phyloP scores from a whole-genome alignment of 441 rosid genomes.

The Theobroma grandiflorum region DNA sequence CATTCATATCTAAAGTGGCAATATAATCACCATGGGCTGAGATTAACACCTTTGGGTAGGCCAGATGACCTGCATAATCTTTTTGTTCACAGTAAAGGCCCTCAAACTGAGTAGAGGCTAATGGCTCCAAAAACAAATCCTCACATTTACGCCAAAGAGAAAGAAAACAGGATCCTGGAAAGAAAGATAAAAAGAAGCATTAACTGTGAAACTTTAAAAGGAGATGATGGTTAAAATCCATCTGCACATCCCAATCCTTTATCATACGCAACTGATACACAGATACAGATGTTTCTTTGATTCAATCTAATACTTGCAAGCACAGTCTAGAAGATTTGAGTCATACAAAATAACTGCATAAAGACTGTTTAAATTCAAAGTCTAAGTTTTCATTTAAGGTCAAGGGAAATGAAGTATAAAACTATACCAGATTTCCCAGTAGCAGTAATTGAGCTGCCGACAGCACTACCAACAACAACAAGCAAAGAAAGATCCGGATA shows the following conservation, averaged over 20 bases:
- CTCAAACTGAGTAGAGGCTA: slow-evolving; percentile 70
- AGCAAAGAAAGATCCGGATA: slow-evolving; percentile 67
- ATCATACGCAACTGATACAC: background rate
- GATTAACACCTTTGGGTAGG: slow-evolving; percentile 78
- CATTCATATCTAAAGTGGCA: slow-evolving; percentile 77
- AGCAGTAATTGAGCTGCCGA: slow-evolving; percentile 44
- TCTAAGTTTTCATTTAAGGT: slow-evolving; percentile 26
- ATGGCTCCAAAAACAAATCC: slow-evolving; percentile 59
- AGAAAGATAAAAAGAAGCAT: slow-evolving; percentile 24
- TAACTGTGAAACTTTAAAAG: background rate
- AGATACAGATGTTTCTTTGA: background rate
- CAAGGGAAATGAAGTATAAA: slow-evolving; percentile 31
- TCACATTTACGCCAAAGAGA: slow-evolving; percentile 73
- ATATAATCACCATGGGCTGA: slow-evolving; percentile 73
- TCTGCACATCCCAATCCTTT: background rate
- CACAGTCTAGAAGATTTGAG: background rate
- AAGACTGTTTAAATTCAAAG: slow-evolving; percentile 1
- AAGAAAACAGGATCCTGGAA: slow-evolving; percentile 69
- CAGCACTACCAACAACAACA: slow-evolving; percentile 63
- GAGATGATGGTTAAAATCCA: background rate
- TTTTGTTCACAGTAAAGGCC: slow-evolving; percentile 59
- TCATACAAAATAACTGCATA: slow-evolving; percentile 13
- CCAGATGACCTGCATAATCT: slow-evolving; percentile 48
- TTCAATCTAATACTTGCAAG: slow-evolving; percentile 18
- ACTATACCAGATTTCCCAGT: slow-evolving; percentile 66